These are phyloP conservation scores for Antrodiella citrinella DNA, from an alignment of 768 basidiomycete genomes.

Conservation along the genomic window DNA sequence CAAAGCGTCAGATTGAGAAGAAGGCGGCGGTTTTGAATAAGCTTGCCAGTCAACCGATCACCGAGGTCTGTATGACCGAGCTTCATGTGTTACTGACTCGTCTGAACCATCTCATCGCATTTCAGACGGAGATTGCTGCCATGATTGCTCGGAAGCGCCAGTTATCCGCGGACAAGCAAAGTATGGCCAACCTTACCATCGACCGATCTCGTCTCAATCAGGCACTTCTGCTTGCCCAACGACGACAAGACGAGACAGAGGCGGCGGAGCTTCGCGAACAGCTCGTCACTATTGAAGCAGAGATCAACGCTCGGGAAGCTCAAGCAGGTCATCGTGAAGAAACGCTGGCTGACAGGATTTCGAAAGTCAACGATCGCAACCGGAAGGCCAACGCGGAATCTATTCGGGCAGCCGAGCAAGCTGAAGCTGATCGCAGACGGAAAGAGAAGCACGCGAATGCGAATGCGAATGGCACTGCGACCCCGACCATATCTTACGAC, in stretches of 20 bases:
- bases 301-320: constrained; percentile 7
- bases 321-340: background rate
- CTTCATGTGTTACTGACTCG: background rate
- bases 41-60: constrained; percentile 53
- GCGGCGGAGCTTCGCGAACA: constrained; percentile 54
- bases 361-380: constrained; percentile 86
- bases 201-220: constrained; percentile 64
- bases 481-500: constrained; percentile 33
- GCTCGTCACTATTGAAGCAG: constrained; percentile 44
- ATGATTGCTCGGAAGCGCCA: constrained; percentile 63
- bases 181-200: constrained; percentile 30
- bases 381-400: constrained; percentile 76
- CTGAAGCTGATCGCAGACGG: constrained; percentile 61
- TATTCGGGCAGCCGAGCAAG: constrained; percentile 67
- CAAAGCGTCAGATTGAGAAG: constrained; percentile 54
- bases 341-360: constrained; percentile 29
- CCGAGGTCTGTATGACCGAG: constrained; percentile 53
- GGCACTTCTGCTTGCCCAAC: constrained; percentile 63
- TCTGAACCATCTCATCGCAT: background rate
- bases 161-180: constrained; percentile 25
- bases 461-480: constrained; percentile 28
- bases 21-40: constrained; percentile 58
- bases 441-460: constrained; percentile 46
- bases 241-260: constrained; percentile 63
- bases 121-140: constrained; percentile 72